These are phyloP conservation scores for Delonix regia DNA, from an alignment of 306 rosid species.

Conservation along the genomic window DNA sequence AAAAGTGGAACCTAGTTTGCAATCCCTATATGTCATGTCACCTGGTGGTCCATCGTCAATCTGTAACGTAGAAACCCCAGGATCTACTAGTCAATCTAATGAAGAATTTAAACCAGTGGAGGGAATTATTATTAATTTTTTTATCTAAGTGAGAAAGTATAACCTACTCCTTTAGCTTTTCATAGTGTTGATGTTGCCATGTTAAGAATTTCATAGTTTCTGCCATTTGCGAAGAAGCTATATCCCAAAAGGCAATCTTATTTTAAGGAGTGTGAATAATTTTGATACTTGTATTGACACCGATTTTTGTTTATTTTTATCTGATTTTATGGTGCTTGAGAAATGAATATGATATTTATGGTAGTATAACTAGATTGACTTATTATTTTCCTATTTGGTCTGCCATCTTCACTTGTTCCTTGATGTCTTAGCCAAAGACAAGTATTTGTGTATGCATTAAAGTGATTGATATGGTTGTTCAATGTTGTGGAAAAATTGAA, in stretches of 20 bases:
- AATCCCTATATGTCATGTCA: slow-evolving; percentile 87
- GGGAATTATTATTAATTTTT: slow-evolving; percentile 96
- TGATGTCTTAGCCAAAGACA: slow-evolving; percentile 17
- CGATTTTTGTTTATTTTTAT: slow-evolving; percentile 14
- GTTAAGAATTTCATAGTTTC: slow-evolving; percentile 4
- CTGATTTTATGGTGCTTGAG: background rate
- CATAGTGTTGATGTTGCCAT: slow-evolving; percentile 28
- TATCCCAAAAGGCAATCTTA: slow-evolving; percentile 18
- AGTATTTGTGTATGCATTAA: slow-evolving; percentile 4
- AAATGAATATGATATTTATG: background rate
- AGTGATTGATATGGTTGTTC: slow-evolving; percentile 21
- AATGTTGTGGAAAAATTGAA: slow-evolving; percentile 8
- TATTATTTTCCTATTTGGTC: slow-evolving; percentile 24
- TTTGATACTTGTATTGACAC: background rate
- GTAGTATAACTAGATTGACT: background rate
- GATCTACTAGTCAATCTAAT: slow-evolving; percentile 90
- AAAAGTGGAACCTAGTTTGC: slow-evolving; percentile 97
- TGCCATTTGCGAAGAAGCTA: slow-evolving; percentile 16
- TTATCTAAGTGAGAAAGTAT: slow-evolving; percentile 78
- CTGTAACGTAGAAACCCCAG: slow-evolving; percentile 91
- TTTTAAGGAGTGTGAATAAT: slow-evolving; percentile 11
- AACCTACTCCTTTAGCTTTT: slow-evolving; percentile 27
- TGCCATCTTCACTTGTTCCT: slow-evolving; percentile 11
- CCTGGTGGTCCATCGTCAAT: slow-evolving; percentile 97
- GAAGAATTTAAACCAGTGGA: slow-evolving; percentile 99